Evolutionary conservation across 164 flowering plant genomes (phyloP), one percentile per base, ranked within the genome.

Genomic region (Annona squamosa): DNA sequence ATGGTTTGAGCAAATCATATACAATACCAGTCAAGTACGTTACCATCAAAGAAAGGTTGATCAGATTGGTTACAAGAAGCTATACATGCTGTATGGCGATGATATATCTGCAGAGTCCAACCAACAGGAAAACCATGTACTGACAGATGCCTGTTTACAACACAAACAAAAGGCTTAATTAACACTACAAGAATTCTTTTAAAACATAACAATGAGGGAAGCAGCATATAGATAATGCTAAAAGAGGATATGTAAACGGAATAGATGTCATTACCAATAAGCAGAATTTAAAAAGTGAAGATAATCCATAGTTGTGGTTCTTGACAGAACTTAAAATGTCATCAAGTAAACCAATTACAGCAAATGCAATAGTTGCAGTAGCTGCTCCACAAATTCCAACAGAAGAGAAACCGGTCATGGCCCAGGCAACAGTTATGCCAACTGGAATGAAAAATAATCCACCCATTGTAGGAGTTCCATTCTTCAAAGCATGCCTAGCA

Each of bases 81-180:
- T 90, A 87, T 92, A 94, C 99, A 94, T 94, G 97, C 87, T 80
- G 84, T 94, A 94, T 45, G 97, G 97, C 70, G 95, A 85, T 71
- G 97, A 83, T 79, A 94, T 80, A 77, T 74, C 77, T 64, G 89
- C 70, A 5, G 81, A 69, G 71, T 79, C 78, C 86, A 91, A 75
- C 99, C 97, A 92, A 79, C 81, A 87, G 10, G 90, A 87, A 82
- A 90, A 94, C 78, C 82, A 79, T 75, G 77, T 69, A 65, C 91
- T 97, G 69, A 87, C 84, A 70, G 91, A 89, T 74, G 81, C 91
- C 99, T 94, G 91, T 70, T 63, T 63, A 67, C 42, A 68, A 65
- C 66, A 84, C 42, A 48, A 64, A 16, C 52, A 5, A 46, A 41
- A 69, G 19, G 75, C 13, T 73, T 18, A 10, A 65, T 26, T 71